These are phyloP conservation scores for Globisporangium carolinianum DNA, from an alignment of 352 stramenopile species.

Conservation along the genomic window DNA sequence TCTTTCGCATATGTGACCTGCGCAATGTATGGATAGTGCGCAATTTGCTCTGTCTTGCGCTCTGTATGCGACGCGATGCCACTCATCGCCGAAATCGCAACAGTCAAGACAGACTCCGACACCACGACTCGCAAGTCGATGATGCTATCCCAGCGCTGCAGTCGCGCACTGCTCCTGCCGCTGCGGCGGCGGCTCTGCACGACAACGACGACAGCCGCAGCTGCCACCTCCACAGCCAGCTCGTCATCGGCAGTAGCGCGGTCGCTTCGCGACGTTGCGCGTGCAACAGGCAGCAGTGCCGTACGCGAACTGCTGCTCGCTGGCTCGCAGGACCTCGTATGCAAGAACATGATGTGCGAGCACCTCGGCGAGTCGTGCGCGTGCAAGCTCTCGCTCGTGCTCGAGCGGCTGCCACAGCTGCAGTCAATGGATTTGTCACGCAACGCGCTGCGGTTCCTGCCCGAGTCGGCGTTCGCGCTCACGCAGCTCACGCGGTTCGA, in stretches of 20 bases:
- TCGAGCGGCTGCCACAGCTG: conserved; percentile 68
- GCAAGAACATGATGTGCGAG: conserved; percentile 90
- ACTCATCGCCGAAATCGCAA: no score
- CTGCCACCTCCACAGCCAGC: background rate
- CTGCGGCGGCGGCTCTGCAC: background rate
- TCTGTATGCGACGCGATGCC: no score
- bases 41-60: no score
- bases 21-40: no score
- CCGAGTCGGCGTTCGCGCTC: conserved; percentile 74
- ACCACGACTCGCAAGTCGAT: no score
- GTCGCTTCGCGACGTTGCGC: conserved; percentile 66
- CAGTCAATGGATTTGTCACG: conserved; percentile 58
- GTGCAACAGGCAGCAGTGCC: conserved; percentile 17
- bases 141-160: no score
- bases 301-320: conserved; percentile 62
- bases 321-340: conserved; percentile 84
- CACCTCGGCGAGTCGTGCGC: conserved; percentile 81
- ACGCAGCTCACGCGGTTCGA: conserved; percentile 45
- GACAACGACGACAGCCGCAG: background rate
- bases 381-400: conserved; percentile 73
- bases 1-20: no score
- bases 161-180: conserved; percentile 1
- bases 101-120: no score
- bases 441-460: conserved; percentile 74
- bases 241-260: background rate